Evolutionary conservation across 1,284 basidiomycete species (phyloP).

Genomic region (Somion occarium): DNA sequence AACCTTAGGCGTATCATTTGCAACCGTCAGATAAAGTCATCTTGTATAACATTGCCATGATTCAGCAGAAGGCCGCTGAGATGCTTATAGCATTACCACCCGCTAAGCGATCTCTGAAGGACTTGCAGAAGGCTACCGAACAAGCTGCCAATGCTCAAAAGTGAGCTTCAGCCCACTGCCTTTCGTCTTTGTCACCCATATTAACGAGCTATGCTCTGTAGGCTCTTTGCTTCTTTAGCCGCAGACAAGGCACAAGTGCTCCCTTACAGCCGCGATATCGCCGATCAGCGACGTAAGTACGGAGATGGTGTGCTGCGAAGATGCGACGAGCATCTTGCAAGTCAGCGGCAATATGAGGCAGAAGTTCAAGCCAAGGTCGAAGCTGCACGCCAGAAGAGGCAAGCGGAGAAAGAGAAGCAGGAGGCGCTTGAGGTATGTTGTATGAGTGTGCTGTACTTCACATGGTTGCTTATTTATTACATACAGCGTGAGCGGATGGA

Average conservation of each 20-base stretch:
- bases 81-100: slow-evolving; percentile 73
- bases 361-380: slow-evolving; percentile 73
- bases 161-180: slow-evolving; percentile 43
- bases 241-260: slow-evolving; percentile 64
- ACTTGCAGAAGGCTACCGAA: slow-evolving; percentile 73
- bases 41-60: slow-evolving; percentile 93
- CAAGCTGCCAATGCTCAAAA: slow-evolving; percentile 87
- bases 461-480: slow-evolving; percentile 3
- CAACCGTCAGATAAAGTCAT: slow-evolving; percentile 85
- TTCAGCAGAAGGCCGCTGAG: slow-evolving; percentile 91
- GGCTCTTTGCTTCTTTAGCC: slow-evolving; percentile 79
- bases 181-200: not conserved
- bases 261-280: slow-evolving; percentile 84
- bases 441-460: too few species aligned
- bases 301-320: slow-evolving; percentile 80
- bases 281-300: slow-evolving; percentile 84
- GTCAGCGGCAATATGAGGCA: slow-evolving; percentile 72
- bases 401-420: slow-evolving; percentile 58
- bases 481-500: slow-evolving; percentile 57
- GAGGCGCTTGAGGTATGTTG: slow-evolving; percentile 55
- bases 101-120: slow-evolving; percentile 73
- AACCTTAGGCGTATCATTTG: slow-evolving; percentile 67
- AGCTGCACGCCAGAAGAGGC: slow-evolving; percentile 62
- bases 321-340: slow-evolving; percentile 71
- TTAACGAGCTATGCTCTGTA: too few species aligned